Percentiles rank a stretch among this genome's conserved stretches.
Conservation (phyloP, 1,139 yeast species). For the Fermentozyma sake region DNA sequence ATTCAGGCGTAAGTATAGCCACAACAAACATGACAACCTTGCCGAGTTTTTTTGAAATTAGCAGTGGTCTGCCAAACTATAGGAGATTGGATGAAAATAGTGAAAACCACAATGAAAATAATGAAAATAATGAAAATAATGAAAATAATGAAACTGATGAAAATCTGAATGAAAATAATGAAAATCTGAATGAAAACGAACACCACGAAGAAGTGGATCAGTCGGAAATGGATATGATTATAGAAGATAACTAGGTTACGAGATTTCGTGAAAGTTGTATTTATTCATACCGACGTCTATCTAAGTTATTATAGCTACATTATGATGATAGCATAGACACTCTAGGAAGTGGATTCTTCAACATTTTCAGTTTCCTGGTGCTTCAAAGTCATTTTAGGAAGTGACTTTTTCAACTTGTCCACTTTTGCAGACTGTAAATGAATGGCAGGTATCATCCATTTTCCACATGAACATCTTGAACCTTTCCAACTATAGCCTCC, state of each 20-base stretch:
- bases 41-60: too few species aligned
- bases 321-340: too few species aligned
- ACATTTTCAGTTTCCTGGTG: too few species aligned
- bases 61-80: too few species aligned
- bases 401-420: slow-evolving; percentile 61
- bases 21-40: slow-evolving; percentile 1
- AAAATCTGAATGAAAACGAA: slow-evolving; percentile 3
- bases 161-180: slow-evolving; percentile 2
- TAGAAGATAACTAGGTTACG: slow-evolving; percentile 24
- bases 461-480: slow-evolving; percentile 88
- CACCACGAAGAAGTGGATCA: slow-evolving; percentile 15
- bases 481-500: slow-evolving; percentile 98
- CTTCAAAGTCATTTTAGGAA: too few species aligned
- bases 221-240: slow-evolving; percentile 48
- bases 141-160: slow-evolving; percentile 2
- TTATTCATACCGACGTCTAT: too few species aligned
- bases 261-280: too few species aligned
- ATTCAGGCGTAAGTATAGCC: slow-evolving; percentile 11
- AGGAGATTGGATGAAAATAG: slow-evolving; percentile 1
- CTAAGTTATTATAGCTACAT: too few species aligned
- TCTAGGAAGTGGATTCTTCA: too few species aligned
- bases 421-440: slow-evolving; percentile 78
- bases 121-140: slow-evolving; percentile 1
- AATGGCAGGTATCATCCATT: slow-evolving; percentile 93
- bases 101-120: slow-evolving; percentile 1